Evolutionary conservation across 2,329 filamentous ascomycete genomes (phyloP), one percentile per base, ranked within the genome.

Genomic region (Fusarium circinatum): DNA sequence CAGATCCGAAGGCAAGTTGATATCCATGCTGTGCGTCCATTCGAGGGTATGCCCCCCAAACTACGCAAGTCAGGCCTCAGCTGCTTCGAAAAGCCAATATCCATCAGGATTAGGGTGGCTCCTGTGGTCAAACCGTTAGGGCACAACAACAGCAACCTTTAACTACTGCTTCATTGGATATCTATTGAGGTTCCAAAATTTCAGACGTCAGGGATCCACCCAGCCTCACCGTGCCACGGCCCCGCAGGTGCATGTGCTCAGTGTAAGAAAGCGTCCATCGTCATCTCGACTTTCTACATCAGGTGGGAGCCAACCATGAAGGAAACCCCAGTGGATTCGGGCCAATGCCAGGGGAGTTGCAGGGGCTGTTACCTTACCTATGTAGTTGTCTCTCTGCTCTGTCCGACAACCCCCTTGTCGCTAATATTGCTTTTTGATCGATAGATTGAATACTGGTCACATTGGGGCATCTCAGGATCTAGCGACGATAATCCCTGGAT

Each of bases 61-160:
- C 20, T 28, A 36, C 26, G 34, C 39, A 36, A 64, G 38, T 24
- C 22, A 39, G 55, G 41, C 42, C 22, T 57, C 34, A 30, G n/a
- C 58, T 36, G 30, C n/a, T 24, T 34, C 22, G 32, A 41, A 24
- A n/a, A 38, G 24, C 28, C 48, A 24, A 36, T 52, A 36, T 36
- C 30, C 32, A 26, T 51, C 30, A 14, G 44, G 24, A 67, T 45
- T 59, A 24, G 18, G n/a, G 28, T 34, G 49, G 65, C 65, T 74
- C 48, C 62, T 75, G 78, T 79, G 78, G 77, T 75, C 72, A 70
- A 66, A 71, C 52, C 67, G 69, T 78, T 80, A 80, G 78, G 78
- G 78, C 78, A 79, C 70, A 76, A 76, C 76, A 78, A 70, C 71
- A 51, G 20, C 45, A 67, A 26, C 62, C 62, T 70, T 64, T 58